phyloP scores from a whole-genome alignment of 1,284 basidiomycete species.

The Papiliotrema fonsecae region DNA sequence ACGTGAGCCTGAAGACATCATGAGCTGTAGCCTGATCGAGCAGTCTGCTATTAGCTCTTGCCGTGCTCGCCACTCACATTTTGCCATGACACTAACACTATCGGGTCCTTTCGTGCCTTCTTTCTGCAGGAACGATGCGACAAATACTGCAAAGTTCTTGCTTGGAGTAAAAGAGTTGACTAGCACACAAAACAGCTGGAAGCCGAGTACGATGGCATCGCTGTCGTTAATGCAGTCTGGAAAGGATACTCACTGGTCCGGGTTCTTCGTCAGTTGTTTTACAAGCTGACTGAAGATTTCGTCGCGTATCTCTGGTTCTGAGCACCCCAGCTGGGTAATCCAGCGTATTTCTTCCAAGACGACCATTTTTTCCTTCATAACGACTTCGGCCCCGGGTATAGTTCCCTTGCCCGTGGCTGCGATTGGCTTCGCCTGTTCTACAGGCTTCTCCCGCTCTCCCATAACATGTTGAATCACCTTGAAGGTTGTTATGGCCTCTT shows the following conservation, averaged over 20 bases:
- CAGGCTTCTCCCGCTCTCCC: constrained; percentile 71
- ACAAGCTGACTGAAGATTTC: constrained; percentile 87
- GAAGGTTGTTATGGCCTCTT: constrained; percentile 76
- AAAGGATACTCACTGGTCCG: constrained; percentile 58
- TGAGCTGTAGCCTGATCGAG: constrained; percentile 62
- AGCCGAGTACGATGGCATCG: constrained; percentile 78
- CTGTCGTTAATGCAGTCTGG: constrained; percentile 45
- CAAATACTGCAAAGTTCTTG: constrained; percentile 78
- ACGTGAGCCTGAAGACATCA: constrained; percentile 72
- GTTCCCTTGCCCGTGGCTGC: constrained; percentile 1
- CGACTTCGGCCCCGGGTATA: neutral
- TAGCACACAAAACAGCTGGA: constrained; percentile 83
- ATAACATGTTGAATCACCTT: constrained; percentile 84
- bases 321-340: constrained; percentile 71
- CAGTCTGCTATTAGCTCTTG: constrained; percentile 53
- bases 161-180: constrained; percentile 83
- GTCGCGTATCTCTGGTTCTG: constrained; percentile 74
- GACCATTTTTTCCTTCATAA: constrained; percentile 27
- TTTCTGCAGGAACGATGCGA: constrained; percentile 70
- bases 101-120: constrained; percentile 57
- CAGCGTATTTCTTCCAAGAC: constrained; percentile 79
- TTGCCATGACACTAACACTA: constrained; percentile 79
- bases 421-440: constrained; percentile 26
- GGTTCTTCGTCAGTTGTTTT: constrained; percentile 81
- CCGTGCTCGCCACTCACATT: constrained; percentile 48